Conservation (phyloP, 805 yeast species). For the Saccharomycopsis fermentans region DNA sequence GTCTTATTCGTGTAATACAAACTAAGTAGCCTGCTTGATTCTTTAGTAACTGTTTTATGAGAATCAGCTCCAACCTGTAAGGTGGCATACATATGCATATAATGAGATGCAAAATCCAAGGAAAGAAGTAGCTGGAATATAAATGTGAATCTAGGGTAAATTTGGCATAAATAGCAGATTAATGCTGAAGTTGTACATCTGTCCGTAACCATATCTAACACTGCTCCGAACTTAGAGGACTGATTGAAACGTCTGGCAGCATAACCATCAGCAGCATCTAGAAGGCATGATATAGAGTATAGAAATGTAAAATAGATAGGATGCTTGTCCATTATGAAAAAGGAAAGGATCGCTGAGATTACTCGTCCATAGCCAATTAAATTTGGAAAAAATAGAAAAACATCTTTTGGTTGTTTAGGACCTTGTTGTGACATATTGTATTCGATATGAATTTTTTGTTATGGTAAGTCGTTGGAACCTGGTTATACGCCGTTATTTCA, state of each 20-base stretch:
- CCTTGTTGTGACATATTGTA: background rate
- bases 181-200: conserved; percentile 94
- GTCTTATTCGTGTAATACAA: conserved; percentile 79
- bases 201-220: conserved; percentile 97
- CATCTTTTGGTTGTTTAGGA: conserved; percentile 30
- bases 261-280: conserved; percentile 94
- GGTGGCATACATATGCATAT: conserved; percentile 97
- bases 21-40: conserved; percentile 60
- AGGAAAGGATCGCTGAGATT: conserved; percentile 68
- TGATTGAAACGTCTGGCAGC: conserved; percentile 88
- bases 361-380: conserved; percentile 85
- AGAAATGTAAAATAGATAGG: conserved; percentile 69
- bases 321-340: conserved; percentile 71
- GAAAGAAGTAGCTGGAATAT: conserved; percentile 79
- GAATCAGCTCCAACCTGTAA: conserved; percentile 66
- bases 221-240: conserved; percentile 90
- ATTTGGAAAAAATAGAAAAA: conserved; percentile 80
- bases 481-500: background rate
- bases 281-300: conserved; percentile 78
- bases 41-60: conserved; percentile 74
- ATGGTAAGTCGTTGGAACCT: background rate
- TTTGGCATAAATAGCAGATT: conserved; percentile 62
- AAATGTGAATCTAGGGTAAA: conserved; percentile 29
- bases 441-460: background rate
- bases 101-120: conserved; percentile 84